phyloP scores from a whole-genome alignment of 495 filamentous ascomycete species.

The Chaetomium fimeti region DNA sequence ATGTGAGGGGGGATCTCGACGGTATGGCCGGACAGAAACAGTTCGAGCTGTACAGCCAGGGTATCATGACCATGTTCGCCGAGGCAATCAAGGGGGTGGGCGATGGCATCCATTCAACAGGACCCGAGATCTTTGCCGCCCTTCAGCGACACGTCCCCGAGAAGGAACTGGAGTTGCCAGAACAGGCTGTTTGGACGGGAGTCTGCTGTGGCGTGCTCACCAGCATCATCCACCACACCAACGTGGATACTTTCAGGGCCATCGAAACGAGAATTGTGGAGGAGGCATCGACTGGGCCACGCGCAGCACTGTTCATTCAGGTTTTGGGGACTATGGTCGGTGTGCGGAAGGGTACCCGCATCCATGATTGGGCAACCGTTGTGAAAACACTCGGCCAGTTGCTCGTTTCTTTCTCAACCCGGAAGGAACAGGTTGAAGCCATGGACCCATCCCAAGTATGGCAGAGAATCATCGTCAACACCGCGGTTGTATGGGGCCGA shows the following conservation, averaged over 20 bases:
- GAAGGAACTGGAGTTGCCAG: conserved; percentile 46
- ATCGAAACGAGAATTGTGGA: conserved; percentile 57
- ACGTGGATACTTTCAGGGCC: conserved; percentile 63
- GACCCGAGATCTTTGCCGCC: conserved; percentile 63
- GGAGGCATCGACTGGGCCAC: conserved; percentile 39
- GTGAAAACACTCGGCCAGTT: conserved; percentile 57
- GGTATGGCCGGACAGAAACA: conserved; percentile 51
- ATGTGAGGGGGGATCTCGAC: conserved; percentile 66
- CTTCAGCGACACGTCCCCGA: conserved; percentile 55
- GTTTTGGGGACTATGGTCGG: conserved; percentile 66
- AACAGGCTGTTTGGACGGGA: conserved; percentile 53
- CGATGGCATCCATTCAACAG: conserved; percentile 75
- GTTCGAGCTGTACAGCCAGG: conserved; percentile 68
- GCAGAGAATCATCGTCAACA: conserved; percentile 56
- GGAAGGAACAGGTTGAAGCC: conserved; percentile 37
- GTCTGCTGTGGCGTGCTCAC: conserved; percentile 72
- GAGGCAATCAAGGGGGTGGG: conserved; percentile 86
- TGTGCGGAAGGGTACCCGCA: conserved; percentile 73
- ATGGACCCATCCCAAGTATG: conserved; percentile 51
- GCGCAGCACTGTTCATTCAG: conserved; percentile 54
- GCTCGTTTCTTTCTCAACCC: conserved; percentile 47
- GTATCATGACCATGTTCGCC: conserved; percentile 84
- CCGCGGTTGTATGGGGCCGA: conserved; percentile 67
- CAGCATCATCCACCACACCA: conserved; percentile 78
- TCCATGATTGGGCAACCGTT: conserved; percentile 68